phyloP scores from a whole-genome alignment of 805 yeast genomes.

The Candida namnaoensis region DNA sequence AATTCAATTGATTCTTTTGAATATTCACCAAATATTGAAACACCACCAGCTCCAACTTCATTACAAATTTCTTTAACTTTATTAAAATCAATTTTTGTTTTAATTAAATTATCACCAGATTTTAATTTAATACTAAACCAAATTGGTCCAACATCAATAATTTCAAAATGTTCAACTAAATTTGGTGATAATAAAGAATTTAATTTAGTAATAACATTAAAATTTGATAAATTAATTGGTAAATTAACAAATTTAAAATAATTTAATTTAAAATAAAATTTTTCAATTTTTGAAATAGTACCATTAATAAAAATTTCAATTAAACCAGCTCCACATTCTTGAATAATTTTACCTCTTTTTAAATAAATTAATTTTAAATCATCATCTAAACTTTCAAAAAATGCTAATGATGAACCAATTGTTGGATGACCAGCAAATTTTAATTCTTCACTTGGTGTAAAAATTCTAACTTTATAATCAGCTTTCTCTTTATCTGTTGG shows the following conservation, averaged over 20 bases:
- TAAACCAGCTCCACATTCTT: slow-evolving; percentile 38
- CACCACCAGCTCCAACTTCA: slow-evolving; percentile 21
- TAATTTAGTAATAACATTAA: no score
- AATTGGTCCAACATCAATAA: slow-evolving; percentile 33
- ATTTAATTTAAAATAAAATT: slow-evolving; percentile 15
- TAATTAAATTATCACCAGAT: slow-evolving; percentile 22
- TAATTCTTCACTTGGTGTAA: slow-evolving; percentile 35
- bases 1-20: slow-evolving; percentile 14
- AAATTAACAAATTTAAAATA: no score
- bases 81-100: slow-evolving; percentile 23
- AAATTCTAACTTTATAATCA: slow-evolving; percentile 43
- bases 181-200: no score
- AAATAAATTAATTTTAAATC: slow-evolving; percentile 20
- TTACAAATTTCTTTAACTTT: slow-evolving; percentile 12
- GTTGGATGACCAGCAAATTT: slow-evolving; percentile 66
- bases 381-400: slow-evolving; percentile 19
- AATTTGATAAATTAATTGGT: no score
- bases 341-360: slow-evolving; percentile 21
- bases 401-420: slow-evolving; percentile 40
- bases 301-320: slow-evolving; percentile 23
- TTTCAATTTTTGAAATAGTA: slow-evolving; percentile 9
- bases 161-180: no score
- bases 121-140: slow-evolving; percentile 32
- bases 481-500: slow-evolving; percentile 26
- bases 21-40: slow-evolving; percentile 29